Percentiles rank a stretch among this genome's conserved stretches.
phyloP scores from a whole-genome alignment of 1,284 basidiomycete genomes.

The Cryptococcus hybrid region DNA sequence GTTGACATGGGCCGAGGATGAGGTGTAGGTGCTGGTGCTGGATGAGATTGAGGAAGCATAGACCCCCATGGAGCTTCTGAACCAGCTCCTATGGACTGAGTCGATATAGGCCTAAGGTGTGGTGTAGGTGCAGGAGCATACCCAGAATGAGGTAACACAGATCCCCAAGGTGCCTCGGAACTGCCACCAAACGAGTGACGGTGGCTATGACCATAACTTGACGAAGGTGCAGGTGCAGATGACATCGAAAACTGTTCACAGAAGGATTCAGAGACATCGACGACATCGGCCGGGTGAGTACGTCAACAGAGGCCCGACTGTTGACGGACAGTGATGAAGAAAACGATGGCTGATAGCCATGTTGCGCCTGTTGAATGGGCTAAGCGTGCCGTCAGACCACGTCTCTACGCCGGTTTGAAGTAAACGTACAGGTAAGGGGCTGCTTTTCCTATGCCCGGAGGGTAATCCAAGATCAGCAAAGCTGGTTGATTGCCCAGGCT shows the following conservation, averaged over 20 bases:
- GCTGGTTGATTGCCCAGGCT: constrained; percentile 19
- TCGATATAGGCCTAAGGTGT: constrained; percentile 18
- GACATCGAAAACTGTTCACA: constrained; percentile 14
- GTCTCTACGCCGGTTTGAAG: neutral
- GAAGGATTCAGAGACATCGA: constrained; percentile 36
- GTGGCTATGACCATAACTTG: constrained; percentile 18
- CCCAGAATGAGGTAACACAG: constrained; percentile 23
- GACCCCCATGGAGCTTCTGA: constrained; percentile 31
- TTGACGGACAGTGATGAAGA: constrained; percentile 4
- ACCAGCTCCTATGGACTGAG: constrained; percentile 15
- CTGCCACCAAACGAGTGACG: constrained; percentile 34
- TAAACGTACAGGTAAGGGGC: constrained; percentile 18
- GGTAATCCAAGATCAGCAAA: constrained; percentile 43
- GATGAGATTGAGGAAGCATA: constrained; percentile 24
- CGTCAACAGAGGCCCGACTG: constrained; percentile 19
- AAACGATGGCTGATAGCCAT: constrained; percentile 16
- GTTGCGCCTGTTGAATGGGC: constrained; percentile 14
- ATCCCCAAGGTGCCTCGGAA: constrained; percentile 34
- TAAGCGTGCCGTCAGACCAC: neutral
- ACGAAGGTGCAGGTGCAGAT: constrained; percentile 14
- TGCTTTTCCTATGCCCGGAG: constrained; percentile 20
- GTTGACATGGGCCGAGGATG: constrained; percentile 28
- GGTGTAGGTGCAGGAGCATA: constrained; percentile 19
- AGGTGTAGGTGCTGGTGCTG: constrained; percentile 19
- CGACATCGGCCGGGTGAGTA: constrained; percentile 35